Base-by-base conservation (phyloP, 148 eudicot genomes). In the Pouteria glomerata region DNA sequence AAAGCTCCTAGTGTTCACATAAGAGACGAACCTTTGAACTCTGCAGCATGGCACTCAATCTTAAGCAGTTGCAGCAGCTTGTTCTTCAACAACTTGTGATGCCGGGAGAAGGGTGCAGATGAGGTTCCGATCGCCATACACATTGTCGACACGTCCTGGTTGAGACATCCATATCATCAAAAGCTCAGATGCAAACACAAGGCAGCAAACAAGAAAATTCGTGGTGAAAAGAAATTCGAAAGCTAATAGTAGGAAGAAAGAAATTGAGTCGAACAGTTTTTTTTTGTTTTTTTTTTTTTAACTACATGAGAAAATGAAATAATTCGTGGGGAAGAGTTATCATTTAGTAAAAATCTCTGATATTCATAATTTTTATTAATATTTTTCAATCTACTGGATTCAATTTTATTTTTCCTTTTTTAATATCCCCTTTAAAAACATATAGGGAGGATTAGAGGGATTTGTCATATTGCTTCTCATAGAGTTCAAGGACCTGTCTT, bases 121-220 rank as follows among this genome's bases (percentile, higher is more conserved):
- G 72, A 95, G 90, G 89, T 95, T 95, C 57, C 98, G 89, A 73
- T 95, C 98, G 21, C 98, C 98, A 42, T 95, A 95, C 61, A 95
- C 98, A 65, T 95, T 95, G 86, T 95, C 96, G 6, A 95, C 91
- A 56, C 97, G 97, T 12, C 85, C 98, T 95, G 39, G n/a, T n/a
- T n/a, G n/a, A n/a, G n/a, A n/a, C n/a, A n/a, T n/a, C n/a, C n/a
- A n/a, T n/a, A n/a, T n/a, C n/a, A n/a, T n/a, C n/a, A n/a, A n/a
- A n/a, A n/a, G n/a, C n/a, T n/a, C n/a, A n/a, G n/a, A n/a, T n/a
- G n/a, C n/a, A 3, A 62, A 53, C 8, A 68, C 6, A 10, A 63
- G 44, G 31, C 33, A 52, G 48, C 69, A 19, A 13, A 4, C 45
- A 66, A 15, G 19, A n/a, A 1, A 50, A 18, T 29, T 33, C 12